Conservation (phyloP, 768 basidiomycete species). For the Mrakia frigida region DNA sequence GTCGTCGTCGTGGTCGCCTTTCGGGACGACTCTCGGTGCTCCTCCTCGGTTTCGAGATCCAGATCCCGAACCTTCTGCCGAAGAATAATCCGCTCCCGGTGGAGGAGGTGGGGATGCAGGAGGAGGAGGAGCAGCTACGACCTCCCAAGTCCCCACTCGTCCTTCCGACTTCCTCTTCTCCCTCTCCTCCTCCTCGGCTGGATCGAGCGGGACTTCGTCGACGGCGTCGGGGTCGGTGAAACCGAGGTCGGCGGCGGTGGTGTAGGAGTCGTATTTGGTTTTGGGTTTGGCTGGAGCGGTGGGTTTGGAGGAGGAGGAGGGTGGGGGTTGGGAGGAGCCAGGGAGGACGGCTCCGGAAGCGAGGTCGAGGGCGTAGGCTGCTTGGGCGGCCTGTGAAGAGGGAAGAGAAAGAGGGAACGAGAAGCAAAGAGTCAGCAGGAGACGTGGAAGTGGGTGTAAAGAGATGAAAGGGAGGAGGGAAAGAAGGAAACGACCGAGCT, state of each 20-base stretch:
- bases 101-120: conserved; percentile 4
- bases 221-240: conserved; percentile 34
- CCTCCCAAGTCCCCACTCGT: conserved; percentile 70
- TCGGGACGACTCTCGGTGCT: neutral
- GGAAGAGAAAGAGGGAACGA: neutral
- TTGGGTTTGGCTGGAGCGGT: conserved; percentile 38
- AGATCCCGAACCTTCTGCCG: conserved; percentile 25
- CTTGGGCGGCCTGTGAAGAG: conserved; percentile 69
- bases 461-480: neutral
- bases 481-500: neutral
- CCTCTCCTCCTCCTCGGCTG: conserved; percentile 17
- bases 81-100: conserved; percentile 33
- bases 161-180: conserved; percentile 52
- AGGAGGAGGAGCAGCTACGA: conserved; percentile 49
- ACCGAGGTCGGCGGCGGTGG: conserved; percentile 64
- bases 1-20: conserved; percentile 35
- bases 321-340: conserved; percentile 44
- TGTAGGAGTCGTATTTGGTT: conserved; percentile 66
- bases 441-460: too few species aligned
- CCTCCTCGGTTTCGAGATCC: neutral
- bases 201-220: conserved; percentile 34
- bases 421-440: neutral
- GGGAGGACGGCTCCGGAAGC: conserved; percentile 34
- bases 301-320: conserved; percentile 10
- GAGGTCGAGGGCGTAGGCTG: conserved; percentile 47